Conservation (phyloP, 495 filamentous ascomycete species). For the Aspergillus bertholletiae region DNA sequence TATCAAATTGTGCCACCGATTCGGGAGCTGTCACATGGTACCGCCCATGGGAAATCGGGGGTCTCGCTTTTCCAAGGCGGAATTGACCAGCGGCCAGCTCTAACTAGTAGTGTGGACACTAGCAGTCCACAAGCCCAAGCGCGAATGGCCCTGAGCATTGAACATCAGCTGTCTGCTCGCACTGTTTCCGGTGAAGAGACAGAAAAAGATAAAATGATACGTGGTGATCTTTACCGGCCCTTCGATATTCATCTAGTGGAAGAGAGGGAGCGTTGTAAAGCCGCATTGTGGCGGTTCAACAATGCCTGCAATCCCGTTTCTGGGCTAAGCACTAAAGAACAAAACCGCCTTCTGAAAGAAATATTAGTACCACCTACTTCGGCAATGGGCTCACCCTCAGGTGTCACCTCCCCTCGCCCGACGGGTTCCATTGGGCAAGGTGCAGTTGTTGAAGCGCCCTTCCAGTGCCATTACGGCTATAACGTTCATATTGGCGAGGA, state of each 20-base stretch:
- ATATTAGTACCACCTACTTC: slow-evolving; percentile 53
- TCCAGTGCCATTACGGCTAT: slow-evolving; percentile 93
- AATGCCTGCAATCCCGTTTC: slow-evolving; percentile 76
- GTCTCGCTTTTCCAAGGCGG: slow-evolving; percentile 35
- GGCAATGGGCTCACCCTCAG: slow-evolving; percentile 43
- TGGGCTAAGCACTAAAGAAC: slow-evolving; percentile 73
- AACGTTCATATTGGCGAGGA: slow-evolving; percentile 88
- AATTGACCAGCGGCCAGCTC: slow-evolving; percentile 35
- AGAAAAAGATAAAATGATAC: slow-evolving; percentile 94
- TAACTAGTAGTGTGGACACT: slow-evolving; percentile 31
- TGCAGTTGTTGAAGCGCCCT: slow-evolving; percentile 82
- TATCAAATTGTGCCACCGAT: slow-evolving; percentile 43
- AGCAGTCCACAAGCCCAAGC: slow-evolving; percentile 44
- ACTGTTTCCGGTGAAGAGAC: slow-evolving; percentile 44
- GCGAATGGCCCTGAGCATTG: slow-evolving; percentile 44
- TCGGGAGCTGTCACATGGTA: slow-evolving; percentile 36
- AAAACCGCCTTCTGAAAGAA: slow-evolving; percentile 73
- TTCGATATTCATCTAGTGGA: slow-evolving; percentile 74
- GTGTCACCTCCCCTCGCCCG: slow-evolving; percentile 28
- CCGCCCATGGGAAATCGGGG: slow-evolving; percentile 30
- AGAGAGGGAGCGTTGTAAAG: slow-evolving; percentile 83
- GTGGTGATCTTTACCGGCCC: slow-evolving; percentile 74
- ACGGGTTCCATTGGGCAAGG: slow-evolving; percentile 69
- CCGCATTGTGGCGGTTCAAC: slow-evolving; percentile 85
- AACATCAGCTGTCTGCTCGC: slow-evolving; percentile 38